Base-by-base conservation (phyloP, 768 basidiomycete genomes). In the Lyophyllum shimeji region DNA sequence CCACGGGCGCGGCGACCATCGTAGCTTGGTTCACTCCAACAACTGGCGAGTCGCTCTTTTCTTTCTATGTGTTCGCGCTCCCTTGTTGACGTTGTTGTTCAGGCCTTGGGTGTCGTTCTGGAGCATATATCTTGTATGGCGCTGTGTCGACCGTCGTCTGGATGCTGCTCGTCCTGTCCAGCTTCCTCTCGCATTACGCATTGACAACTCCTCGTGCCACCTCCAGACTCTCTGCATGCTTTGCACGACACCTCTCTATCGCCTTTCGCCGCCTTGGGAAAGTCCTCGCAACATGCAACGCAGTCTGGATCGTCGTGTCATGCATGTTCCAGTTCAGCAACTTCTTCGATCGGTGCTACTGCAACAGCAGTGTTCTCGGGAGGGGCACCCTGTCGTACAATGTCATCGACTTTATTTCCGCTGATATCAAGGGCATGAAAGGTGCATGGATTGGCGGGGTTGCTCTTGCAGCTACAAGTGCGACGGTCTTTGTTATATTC, bases 381-480 rank as follows among this genome's bases (percentile, higher is more conserved):
- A 57, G 61, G 4, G 65, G 70, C 1, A 2, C 34, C 0, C 33
- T 25, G 0, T 72, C 74, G 2, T 77, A 67, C 47, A 46, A 66
- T 12, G 66, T 78, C 15, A 66, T 78, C 5, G 17, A 31, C 0
- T 43, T 63, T 2, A 43, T 48, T 2, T 0, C 6, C 1, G 52
- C 45, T 4, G 75, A 75, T 40, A 21, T 73, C 7, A 23, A 37
- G 7, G 29, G 52, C 42, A 71, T 71, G 62, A 65, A 54, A 34
- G 27, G 11, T 0, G 71, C 71, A 12, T 78, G 77, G 76, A 67
- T 71, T 44, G 73, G 75, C 0, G 77, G 69, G 1, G 66, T 74
- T 0, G 59, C 53, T 8, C 61, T 78, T 2, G 67, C 69, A 2
- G 56, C 64, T 31, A 47, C 49, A 0, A 63, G 52, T 53, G 69